Conservation (phyloP, 345 rosid species). For the Eucalyptus viminalis region DNA sequence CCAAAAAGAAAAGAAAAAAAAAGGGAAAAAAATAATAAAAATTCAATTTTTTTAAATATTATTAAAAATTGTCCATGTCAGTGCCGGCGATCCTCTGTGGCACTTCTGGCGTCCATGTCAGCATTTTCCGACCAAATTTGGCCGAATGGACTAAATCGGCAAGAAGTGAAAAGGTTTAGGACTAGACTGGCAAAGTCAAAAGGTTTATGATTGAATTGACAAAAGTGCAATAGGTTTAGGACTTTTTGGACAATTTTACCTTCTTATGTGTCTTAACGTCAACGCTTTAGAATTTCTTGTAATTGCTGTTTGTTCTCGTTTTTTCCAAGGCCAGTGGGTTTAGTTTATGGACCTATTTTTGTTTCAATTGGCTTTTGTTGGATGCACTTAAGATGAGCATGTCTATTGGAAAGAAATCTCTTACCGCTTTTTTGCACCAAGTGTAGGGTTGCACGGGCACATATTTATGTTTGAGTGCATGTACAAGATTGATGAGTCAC, state of each 20-base stretch:
- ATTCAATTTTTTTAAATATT: no score
- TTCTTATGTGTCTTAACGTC: background rate
- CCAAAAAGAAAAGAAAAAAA: no score
- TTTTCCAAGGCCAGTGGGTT: background rate
- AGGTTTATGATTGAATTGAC: no score
- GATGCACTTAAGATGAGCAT: background rate
- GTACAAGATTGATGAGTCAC: background rate
- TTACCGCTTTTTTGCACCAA: background rate
- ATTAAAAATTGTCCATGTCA: no score
- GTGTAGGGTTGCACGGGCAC: background rate
- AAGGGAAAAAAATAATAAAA: no score
- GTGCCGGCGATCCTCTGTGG: fast-evolving
- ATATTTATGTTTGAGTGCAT: background rate
- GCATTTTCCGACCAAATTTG: no score
- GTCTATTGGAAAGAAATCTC: background rate
- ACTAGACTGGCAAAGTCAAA: no score
- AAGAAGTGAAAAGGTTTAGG: no score
- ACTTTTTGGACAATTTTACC: no score
- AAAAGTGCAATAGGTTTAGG: no score
- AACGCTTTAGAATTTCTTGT: background rate
- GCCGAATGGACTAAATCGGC: no score
- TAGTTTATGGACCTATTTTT: background rate
- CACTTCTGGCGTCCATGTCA: no score
- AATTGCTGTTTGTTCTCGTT: background rate
- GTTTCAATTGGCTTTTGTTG: background rate